phyloP scores from a whole-genome alignment of 2,329 filamentous ascomycete species.

The Fusarium oligoseptatum region DNA sequence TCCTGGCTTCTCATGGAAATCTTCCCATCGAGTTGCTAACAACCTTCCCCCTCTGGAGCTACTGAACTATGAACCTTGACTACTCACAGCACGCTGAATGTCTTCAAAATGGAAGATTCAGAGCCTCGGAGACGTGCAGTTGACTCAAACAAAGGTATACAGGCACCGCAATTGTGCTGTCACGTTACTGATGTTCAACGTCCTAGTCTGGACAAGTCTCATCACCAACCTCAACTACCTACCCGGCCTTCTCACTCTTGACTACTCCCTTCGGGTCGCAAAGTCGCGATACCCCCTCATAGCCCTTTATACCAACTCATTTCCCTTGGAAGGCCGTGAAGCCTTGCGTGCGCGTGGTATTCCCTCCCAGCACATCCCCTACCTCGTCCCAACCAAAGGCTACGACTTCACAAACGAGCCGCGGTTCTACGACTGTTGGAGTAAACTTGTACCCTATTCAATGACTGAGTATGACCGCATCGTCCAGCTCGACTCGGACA shows the following conservation, averaged over 20 bases:
- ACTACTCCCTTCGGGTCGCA: slow-evolving; percentile 78
- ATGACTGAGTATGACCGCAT: slow-evolving; percentile 82
- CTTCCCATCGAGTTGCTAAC: neutral
- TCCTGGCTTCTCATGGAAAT: neutral
- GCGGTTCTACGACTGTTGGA: slow-evolving; percentile 92
- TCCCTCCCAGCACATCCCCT: slow-evolving; percentile 76
- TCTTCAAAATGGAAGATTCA: slow-evolving; percentile 38
- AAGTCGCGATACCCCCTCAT: slow-evolving; percentile 81
- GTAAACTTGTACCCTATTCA: slow-evolving; percentile 84
- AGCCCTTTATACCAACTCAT: slow-evolving; percentile 84
- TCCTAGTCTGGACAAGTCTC: slow-evolving; percentile 84
- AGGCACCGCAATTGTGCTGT: neutral
- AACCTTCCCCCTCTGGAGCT: slow-evolving; percentile 26
- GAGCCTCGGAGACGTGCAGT: slow-evolving; percentile 48
- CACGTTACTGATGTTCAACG: neutral
- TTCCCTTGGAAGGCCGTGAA: slow-evolving; percentile 75
- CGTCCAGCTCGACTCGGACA: slow-evolving; percentile 89
- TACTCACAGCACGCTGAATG: neutral
- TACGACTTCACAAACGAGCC: slow-evolving; percentile 80
- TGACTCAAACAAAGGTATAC: slow-evolving; percentile 56
- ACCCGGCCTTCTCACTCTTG: slow-evolving; percentile 83
- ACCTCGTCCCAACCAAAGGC: slow-evolving; percentile 76
- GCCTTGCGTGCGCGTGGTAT: slow-evolving; percentile 80
- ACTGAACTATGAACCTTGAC: slow-evolving; percentile 6
- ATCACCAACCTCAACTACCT: slow-evolving; percentile 90